Evolutionary conservation across 2,329 filamentous ascomycete genomes (phyloP).

Genomic region (Daldinia sp.): DNA sequence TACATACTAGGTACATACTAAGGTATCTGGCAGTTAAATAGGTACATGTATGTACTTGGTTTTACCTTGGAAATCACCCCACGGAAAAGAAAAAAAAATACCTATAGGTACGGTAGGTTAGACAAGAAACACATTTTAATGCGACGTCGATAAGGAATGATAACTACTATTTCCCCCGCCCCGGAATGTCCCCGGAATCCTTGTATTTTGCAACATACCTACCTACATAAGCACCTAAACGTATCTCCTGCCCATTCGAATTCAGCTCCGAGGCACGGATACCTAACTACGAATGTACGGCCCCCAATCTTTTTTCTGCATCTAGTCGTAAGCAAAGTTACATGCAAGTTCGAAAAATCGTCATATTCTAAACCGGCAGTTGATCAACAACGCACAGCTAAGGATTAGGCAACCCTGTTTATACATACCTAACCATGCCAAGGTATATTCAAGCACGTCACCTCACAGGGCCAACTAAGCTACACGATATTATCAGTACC

Average conservation of each 20-base stretch:
- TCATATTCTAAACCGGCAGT: slow-evolving; percentile 20
- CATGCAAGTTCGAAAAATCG: slow-evolving; percentile 22
- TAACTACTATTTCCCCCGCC: slow-evolving; percentile 20
- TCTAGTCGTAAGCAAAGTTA: slow-evolving; percentile 10
- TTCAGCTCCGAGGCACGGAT: slow-evolving; percentile 12
- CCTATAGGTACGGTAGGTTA: no score
- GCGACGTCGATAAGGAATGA: slow-evolving; percentile 1
- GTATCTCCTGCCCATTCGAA: slow-evolving; percentile 19
- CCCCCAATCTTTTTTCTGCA: slow-evolving; percentile 3
- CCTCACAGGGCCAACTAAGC: not conserved
- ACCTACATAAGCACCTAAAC: not conserved
- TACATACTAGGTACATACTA: no score
- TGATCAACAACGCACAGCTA: slow-evolving; percentile 18
- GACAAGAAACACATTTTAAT: not conserved
- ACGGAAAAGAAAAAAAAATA: not conserved
- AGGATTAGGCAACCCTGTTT: not conserved
- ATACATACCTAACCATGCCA: not conserved
- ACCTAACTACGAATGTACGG: not conserved
- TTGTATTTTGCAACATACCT: slow-evolving; percentile 1
- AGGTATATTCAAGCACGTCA: slow-evolving; percentile 24
- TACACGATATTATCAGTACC: no score
- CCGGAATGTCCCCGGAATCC: slow-evolving; percentile 11
- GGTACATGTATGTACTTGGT: no score
- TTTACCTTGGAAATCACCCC: not conserved
- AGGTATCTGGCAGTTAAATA: no score